phyloP scores from a whole-genome alignment of 225 moss, liverwort and hornwort genomes.

The Lunularia cruciata region DNA sequence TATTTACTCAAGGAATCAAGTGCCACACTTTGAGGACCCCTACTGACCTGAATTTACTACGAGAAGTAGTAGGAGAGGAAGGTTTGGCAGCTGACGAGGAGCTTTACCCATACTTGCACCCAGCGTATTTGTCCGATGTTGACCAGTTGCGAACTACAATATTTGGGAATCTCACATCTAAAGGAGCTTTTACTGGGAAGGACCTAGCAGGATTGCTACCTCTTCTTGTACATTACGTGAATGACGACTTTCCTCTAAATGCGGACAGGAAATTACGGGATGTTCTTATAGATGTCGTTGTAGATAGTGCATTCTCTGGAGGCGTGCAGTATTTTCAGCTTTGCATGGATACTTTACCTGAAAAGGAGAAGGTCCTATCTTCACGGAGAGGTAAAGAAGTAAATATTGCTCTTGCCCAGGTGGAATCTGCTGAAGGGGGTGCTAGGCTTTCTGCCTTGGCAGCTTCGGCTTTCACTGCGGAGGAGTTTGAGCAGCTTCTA shows the following conservation, averaged over 20 bases:
- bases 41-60: slow-evolving; percentile 80
- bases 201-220: slow-evolving; percentile 75
- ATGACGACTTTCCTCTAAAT: slow-evolving; percentile 89
- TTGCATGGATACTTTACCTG: slow-evolving; percentile 70
- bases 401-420: slow-evolving; percentile 60
- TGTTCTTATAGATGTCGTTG: slow-evolving; percentile 78
- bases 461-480: slow-evolving; percentile 64
- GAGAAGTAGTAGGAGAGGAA: slow-evolving; percentile 83
- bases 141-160: slow-evolving; percentile 53
- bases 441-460: slow-evolving; percentile 60
- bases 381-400: slow-evolving; percentile 62
- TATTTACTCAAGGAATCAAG: slow-evolving; percentile 83
- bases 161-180: slow-evolving; percentile 72
- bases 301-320: slow-evolving; percentile 92
- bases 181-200: slow-evolving; percentile 73
- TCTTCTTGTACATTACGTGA: slow-evolving; percentile 86
- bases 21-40: slow-evolving; percentile 90
- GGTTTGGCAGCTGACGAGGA: slow-evolving; percentile 80
- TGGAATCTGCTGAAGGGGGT: slow-evolving; percentile 51
- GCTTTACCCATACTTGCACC: slow-evolving; percentile 76
- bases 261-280: slow-evolving; percentile 88
- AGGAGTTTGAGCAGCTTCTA: slow-evolving; percentile 82
- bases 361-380: slow-evolving; percentile 35
- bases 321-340: slow-evolving; percentile 94
- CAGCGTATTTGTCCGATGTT: slow-evolving; percentile 74